Conservation (phyloP, 306 rosid species). For the Morella rubra region DNA sequence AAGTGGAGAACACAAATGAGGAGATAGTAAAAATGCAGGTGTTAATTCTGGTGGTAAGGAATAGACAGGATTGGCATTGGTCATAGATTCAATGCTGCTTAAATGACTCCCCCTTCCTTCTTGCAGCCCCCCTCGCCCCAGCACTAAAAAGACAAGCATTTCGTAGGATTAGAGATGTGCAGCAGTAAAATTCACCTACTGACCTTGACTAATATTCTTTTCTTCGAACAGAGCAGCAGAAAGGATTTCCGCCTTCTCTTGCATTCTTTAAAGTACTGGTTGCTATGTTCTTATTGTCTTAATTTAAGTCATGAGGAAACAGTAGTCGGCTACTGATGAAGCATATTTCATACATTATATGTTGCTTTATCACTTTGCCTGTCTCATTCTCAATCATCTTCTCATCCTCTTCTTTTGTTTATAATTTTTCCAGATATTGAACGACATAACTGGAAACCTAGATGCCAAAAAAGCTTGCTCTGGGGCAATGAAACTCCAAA, state of each 20-base stretch:
- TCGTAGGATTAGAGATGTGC: not conserved
- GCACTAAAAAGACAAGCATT: not conserved
- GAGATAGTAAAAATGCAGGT: not conserved
- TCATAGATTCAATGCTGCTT: not conserved
- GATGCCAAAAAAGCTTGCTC: slow-evolving; percentile 95
- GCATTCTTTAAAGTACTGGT: not conserved
- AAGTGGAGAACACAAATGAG: slow-evolving; percentile 7
- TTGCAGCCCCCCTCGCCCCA: too few species aligned
- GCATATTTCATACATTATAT: not conserved
- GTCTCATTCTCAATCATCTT: not conserved
- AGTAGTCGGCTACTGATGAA: not conserved
- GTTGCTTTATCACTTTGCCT: slow-evolving; percentile 2
- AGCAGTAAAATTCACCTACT: not conserved
- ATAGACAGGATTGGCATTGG: not conserved
- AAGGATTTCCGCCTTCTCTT: not conserved
- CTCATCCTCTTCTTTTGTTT: slow-evolving; percentile 16
- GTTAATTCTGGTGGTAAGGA: not conserved
- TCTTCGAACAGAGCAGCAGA: not conserved
- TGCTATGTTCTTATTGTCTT: not conserved
- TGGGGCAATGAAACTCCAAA: slow-evolving; percentile 98
- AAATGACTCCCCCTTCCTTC: not conserved
- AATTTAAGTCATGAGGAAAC: not conserved
- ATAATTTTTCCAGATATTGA: slow-evolving; percentile 65
- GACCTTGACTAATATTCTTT: not conserved
- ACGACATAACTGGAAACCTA: slow-evolving; percentile 85